Conservation (phyloP, 2,329 filamentous ascomycete genomes). For the Diaporthe citri region DNA sequence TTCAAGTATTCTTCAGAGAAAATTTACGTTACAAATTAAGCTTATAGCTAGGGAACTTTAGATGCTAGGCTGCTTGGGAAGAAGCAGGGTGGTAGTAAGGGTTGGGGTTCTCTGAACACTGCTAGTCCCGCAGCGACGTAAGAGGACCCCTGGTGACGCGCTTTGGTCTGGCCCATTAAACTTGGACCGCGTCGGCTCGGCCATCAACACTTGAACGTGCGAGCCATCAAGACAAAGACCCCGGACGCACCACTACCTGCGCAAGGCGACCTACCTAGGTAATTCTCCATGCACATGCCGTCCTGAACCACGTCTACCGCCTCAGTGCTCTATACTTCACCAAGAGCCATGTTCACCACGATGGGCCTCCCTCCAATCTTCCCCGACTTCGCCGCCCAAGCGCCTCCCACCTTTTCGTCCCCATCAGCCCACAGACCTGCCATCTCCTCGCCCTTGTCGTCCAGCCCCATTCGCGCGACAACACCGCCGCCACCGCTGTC, state of each 20-base stretch:
- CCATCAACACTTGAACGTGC: slow-evolving; percentile 19
- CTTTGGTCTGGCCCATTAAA: slow-evolving; percentile 18
- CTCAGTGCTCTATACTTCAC: not conserved
- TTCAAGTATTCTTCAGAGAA: too few species aligned
- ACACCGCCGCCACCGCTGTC: slow-evolving; percentile 59
- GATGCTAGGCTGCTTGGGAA: too few species aligned
- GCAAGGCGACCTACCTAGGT: not conserved
- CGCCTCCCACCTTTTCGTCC: not conserved
- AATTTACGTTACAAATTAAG: too few species aligned
- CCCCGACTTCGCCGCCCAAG: slow-evolving; percentile 46
- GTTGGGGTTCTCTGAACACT: too few species aligned
- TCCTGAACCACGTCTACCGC: not conserved
- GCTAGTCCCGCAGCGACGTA: too few species aligned
- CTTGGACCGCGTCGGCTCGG: slow-evolving; percentile 20
- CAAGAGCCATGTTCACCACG: slow-evolving; percentile 48
- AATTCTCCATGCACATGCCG: not conserved
- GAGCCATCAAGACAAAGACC: slow-evolving; percentile 3
- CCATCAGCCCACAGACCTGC: slow-evolving; percentile 59
- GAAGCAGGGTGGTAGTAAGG: too few species aligned
- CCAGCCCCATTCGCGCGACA: slow-evolving; percentile 64
- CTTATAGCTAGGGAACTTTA: too few species aligned
- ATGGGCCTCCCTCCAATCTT: slow-evolving; percentile 59
- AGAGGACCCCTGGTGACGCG: slow-evolving; percentile 18
- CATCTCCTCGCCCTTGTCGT: slow-evolving; percentile 69
- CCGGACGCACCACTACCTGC: not conserved